Evolutionary conservation across 2,329 filamentous ascomycete species (phyloP).

Genomic region (Aureobasidium sp.): DNA sequence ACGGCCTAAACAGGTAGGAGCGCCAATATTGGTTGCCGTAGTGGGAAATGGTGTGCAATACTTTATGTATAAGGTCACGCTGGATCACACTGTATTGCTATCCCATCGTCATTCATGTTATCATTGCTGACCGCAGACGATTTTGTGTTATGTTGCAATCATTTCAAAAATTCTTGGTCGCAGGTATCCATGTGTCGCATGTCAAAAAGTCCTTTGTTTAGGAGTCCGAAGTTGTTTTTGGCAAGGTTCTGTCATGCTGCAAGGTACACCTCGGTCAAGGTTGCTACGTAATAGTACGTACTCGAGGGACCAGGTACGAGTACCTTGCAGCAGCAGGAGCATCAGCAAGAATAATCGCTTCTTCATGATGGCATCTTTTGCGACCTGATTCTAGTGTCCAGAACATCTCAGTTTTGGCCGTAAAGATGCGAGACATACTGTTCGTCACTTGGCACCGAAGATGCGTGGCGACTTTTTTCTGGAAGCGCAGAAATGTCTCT

Average conservation of each 20-base stretch:
- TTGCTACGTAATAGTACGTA: slow-evolving; percentile 3
- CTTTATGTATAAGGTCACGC: background rate
- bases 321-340: background rate
- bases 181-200: background rate
- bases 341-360: background rate
- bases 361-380: background rate
- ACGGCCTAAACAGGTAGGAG: background rate
- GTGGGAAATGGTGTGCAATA: background rate
- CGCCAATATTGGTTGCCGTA: slow-evolving; percentile 1
- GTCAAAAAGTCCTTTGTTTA: background rate
- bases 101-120: slow-evolving; percentile 1
- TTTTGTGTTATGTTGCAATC: too few relatives aligned
- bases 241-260: slow-evolving; percentile 13
- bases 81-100: background rate
- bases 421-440: background rate
- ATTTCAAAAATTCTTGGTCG: background rate
- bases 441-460: slow-evolving; percentile 8
- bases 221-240: background rate
- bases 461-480: background rate
- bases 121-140: background rate
- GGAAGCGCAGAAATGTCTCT: slow-evolving; percentile 13
- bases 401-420: background rate
- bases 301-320: background rate
- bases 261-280: background rate
- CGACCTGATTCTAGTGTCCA: background rate